These are phyloP conservation scores for Wickerhamiella lipophila DNA, from an alignment of 805 yeast species.

Conservation along the genomic window DNA sequence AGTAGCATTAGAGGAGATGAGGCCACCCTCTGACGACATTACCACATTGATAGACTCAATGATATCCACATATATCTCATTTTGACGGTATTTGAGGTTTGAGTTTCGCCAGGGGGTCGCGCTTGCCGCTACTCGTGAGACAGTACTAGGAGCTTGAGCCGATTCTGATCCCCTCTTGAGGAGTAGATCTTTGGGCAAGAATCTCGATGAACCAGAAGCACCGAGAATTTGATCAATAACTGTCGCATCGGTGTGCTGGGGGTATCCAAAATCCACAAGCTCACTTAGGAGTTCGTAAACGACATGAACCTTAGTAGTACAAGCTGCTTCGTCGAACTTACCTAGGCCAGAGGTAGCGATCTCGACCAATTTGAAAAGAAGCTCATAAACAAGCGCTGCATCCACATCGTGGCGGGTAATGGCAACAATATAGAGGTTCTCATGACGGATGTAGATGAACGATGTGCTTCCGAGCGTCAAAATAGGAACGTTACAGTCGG, in stretches of 20 bases:
- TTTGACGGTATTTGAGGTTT: slow-evolving; percentile 65
- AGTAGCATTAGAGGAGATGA: slow-evolving; percentile 58
- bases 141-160: slow-evolving; percentile 10
- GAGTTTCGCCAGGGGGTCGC: slow-evolving; percentile 55
- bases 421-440: slow-evolving; percentile 66
- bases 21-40: slow-evolving; percentile 44
- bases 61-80: slow-evolving; percentile 67
- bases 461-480: slow-evolving; percentile 88
- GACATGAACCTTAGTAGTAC: slow-evolving; percentile 53
- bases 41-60: slow-evolving; percentile 62
- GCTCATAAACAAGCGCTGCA: slow-evolving; percentile 68
- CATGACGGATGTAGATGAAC: slow-evolving; percentile 58
- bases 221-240: slow-evolving; percentile 30
- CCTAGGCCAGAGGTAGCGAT: slow-evolving; percentile 38
- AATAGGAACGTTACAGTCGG: slow-evolving; percentile 52
- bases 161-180: not conserved
- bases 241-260: slow-evolving; percentile 47
- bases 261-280: slow-evolving; percentile 64
- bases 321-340: slow-evolving; percentile 35
- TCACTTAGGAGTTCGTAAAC: slow-evolving; percentile 73
- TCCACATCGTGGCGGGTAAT: slow-evolving; percentile 85
- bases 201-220: slow-evolving; percentile 14
- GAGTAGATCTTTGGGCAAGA: slow-evolving; percentile 4
- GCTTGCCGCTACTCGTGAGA: slow-evolving; percentile 29
- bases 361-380: slow-evolving; percentile 48